Base-by-base conservation (phyloP, 2,329 filamentous ascomycete genomes). In the Lasiodiplodia hormozganensis region DNA sequence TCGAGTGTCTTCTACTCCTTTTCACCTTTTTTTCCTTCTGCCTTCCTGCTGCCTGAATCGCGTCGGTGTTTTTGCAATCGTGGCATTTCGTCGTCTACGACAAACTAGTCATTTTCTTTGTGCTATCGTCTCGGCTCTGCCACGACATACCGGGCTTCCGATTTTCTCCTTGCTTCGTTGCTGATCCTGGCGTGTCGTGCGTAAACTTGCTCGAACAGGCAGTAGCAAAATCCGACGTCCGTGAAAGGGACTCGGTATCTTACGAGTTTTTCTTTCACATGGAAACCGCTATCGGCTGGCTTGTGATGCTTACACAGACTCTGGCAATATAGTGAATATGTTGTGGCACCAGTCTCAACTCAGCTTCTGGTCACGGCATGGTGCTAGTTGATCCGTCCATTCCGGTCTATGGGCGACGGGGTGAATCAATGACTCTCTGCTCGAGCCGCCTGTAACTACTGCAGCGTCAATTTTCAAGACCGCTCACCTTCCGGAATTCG, bases 351-450 rank as follows among this genome's bases (percentile, higher is more conserved):
- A 28, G 60, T 52, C 47, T 52, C 47, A 64, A 52, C 21, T 64
- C 60, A 52, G 47, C 47, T 64, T 52, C 18, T 64, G 47, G 47
- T 8, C 60, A 64, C 60, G 38, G 60, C 60, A 64, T 52, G 43
- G 43, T 47, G 25, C 47, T 52, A 31, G 43, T 53, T 10, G 16
- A 64, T 38, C 11, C n/a, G 28, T 28, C 21, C 23, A 49, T 38
- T 18, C 31, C 21, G 12, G 43, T 8, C 28, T 25, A 7, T 31
- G 38, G 28, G 18, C 25, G 21, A 40, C 12, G 28, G 34, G 21
- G 31, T 52, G 47, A 52, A 38, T 52, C 47, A 28, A 38, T 38
- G 47, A 23, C 11, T 28, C 21, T 52, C 47, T 36, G 18, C 47
- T 38, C 60, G 43, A 64, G 47, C 23, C 28, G 18, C 47, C 43